Evolutionary conservation across 2,329 filamentous ascomycete species (phyloP).

Genomic region (Tolypocladium inflatum): DNA sequence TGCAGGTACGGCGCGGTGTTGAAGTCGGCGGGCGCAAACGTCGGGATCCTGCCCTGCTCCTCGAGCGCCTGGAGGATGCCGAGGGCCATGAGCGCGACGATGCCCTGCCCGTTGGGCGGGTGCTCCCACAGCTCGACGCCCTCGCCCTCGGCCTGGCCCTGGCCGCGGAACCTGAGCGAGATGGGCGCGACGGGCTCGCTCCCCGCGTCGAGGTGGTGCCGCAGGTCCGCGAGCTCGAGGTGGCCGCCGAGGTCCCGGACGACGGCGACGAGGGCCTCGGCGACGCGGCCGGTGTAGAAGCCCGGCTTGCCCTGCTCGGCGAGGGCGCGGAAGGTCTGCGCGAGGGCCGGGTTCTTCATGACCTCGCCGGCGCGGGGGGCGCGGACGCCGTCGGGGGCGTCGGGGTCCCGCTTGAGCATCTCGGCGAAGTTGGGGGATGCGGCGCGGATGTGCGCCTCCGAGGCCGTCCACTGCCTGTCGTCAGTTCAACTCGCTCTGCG

Average conservation of each 20-base stretch:
- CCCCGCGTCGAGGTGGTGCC: constrained; percentile 57
- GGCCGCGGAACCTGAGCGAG: constrained; percentile 66
- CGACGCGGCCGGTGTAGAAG: constrained; percentile 82
- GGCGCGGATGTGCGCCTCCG: constrained; percentile 52
- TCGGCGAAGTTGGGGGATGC: constrained; percentile 83
- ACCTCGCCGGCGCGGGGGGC: constrained; percentile 76
- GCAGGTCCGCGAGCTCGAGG: constrained; percentile 70
- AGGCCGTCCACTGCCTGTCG: constrained; percentile 56
- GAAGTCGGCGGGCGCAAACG: constrained; percentile 62
- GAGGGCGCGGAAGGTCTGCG: constrained; percentile 69
- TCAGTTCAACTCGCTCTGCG: background rate
- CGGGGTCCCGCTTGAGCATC: constrained; percentile 72
- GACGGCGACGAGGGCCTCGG: constrained; percentile 70
- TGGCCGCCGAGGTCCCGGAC: constrained; percentile 67
- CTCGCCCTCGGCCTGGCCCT: constrained; percentile 32
- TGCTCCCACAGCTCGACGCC: constrained; percentile 90
- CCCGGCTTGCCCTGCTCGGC: constrained; percentile 77
- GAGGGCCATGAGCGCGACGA: constrained; percentile 88
- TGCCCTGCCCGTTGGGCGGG: constrained; percentile 91
- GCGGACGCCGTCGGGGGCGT: constrained; percentile 58
- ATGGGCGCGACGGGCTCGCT: constrained; percentile 80
- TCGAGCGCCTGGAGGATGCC: constrained; percentile 87
- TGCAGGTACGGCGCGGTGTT: constrained; percentile 78
- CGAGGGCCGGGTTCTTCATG: constrained; percentile 76
- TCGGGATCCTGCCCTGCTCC: constrained; percentile 61